These are phyloP conservation scores for Alternaria metachromatica DNA, from an alignment of 2,329 filamentous ascomycete species.

Conservation along the genomic window DNA sequence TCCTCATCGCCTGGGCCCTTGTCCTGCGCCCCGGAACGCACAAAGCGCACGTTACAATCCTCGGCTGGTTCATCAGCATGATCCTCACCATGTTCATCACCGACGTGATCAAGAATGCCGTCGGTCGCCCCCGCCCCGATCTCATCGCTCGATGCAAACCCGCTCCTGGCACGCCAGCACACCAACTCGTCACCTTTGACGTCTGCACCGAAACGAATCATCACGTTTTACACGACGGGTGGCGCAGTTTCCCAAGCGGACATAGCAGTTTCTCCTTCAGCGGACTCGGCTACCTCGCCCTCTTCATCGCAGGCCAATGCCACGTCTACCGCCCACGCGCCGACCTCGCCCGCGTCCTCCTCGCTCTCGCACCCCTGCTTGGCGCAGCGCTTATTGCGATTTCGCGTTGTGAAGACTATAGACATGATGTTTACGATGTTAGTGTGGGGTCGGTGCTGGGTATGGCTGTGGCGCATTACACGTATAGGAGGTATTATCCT, in stretches of 20 bases:
- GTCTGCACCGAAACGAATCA: slow-evolving; percentile 76
- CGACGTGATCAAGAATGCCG: slow-evolving; percentile 84
- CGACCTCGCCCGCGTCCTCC: slow-evolving; percentile 61
- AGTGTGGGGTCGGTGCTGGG: slow-evolving; percentile 63
- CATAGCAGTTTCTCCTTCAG: slow-evolving; percentile 82
- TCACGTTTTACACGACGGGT: slow-evolving; percentile 79
- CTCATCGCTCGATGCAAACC: slow-evolving; percentile 88
- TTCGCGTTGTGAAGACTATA: slow-evolving; percentile 67
- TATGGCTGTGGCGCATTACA: slow-evolving; percentile 61
- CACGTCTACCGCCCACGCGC: slow-evolving; percentile 65
- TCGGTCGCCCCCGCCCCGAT: slow-evolving; percentile 84
- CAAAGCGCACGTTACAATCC: slow-evolving; percentile 83
- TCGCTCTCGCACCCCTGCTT: slow-evolving; percentile 63
- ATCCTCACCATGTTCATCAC: slow-evolving; percentile 83
- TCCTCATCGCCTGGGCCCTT: slow-evolving; percentile 71
- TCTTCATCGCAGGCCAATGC: slow-evolving; percentile 73
- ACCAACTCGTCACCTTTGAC: slow-evolving; percentile 65
- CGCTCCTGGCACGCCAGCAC: slow-evolving; percentile 60
- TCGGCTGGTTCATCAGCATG: slow-evolving; percentile 77
- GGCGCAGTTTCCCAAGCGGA: slow-evolving; percentile 82
- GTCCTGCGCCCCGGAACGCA: slow-evolving; percentile 69
- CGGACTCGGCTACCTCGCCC: slow-evolving; percentile 75
- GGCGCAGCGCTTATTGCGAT: slow-evolving; percentile 67
- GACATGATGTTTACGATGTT: slow-evolving; percentile 70
- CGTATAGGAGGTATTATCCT: slow-evolving; percentile 68